A percentile compares a stretch with the other conserved stretches of the same genome.
These are phyloP conservation scores for Vicia faba DNA, from an alignment of 306 rosid genomes.

Conservation along the genomic window DNA sequence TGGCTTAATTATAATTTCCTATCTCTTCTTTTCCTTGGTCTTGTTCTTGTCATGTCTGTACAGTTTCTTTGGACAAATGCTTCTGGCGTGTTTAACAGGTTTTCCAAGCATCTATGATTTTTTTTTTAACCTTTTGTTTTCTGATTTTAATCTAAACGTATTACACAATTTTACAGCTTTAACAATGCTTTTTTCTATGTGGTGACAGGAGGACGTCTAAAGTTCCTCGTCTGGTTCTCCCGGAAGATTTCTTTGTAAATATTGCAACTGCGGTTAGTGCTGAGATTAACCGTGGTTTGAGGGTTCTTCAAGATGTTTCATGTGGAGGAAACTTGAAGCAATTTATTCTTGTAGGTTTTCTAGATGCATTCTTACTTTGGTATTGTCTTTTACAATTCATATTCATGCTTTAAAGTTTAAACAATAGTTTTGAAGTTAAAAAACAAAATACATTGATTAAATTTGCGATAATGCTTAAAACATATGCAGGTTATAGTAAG, in stretches of 20 bases:
- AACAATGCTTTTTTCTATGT: constrained; percentile 24
- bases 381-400: constrained; percentile 24
- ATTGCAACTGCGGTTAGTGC: constrained; percentile 57
- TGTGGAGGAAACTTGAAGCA: constrained; percentile 80
- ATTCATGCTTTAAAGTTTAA: constrained; percentile 15
- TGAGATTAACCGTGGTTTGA: constrained; percentile 70
- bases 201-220: constrained; percentile 59
- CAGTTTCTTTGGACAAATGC: constrained; percentile 85
- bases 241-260: constrained; percentile 59
- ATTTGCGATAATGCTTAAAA: constrained; percentile 38
- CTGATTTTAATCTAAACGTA: constrained; percentile 14
- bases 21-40: constrained; percentile 56
- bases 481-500: constrained; percentile 55
- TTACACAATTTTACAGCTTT: constrained; percentile 1
- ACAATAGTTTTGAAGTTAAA: neutral
- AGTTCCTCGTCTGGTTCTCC: constrained; percentile 75
- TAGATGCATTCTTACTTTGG: constrained; percentile 20
- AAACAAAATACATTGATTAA: neutral
- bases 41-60: constrained; percentile 71
- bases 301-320: constrained; percentile 77
- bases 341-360: constrained; percentile 58
- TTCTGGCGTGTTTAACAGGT: constrained; percentile 71
- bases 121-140: constrained; percentile 18
- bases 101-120: constrained; percentile 33
- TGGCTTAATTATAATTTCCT: constrained; percentile 88